Conservation (phyloP, 2,329 filamentous ascomycete species). For the Furcasterigmium sp. region DNA sequence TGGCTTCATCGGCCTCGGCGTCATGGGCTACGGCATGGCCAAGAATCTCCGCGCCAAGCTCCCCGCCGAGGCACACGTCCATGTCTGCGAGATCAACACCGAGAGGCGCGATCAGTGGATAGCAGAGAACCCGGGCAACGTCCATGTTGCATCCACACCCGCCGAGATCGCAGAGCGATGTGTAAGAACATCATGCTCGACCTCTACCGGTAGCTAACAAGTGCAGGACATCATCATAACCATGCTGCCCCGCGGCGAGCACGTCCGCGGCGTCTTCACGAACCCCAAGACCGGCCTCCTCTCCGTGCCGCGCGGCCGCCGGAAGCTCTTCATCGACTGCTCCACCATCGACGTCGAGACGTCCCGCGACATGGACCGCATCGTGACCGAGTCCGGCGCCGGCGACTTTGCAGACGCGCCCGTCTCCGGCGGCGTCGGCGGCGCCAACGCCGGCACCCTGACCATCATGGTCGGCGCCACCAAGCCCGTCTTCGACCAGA, state of each 20-base stretch:
- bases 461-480: slow-evolving; percentile 13
- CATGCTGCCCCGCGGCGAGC: not conserved
- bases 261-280: not conserved
- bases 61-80: slow-evolving; percentile 15
- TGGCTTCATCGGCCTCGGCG: slow-evolving; percentile 19
- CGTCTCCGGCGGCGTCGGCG: slow-evolving; percentile 9
- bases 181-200: not conserved
- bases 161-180: not conserved
- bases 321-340: not conserved
- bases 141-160: not conserved
- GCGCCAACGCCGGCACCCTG: slow-evolving; percentile 8
- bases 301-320: too few relatives aligned
- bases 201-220: not conserved
- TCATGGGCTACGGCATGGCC: slow-evolving; percentile 29
- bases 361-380: not conserved
- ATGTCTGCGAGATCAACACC: slow-evolving; percentile 28
- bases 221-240: not conserved
- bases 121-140: not conserved
- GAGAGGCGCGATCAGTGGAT: too few relatives aligned
- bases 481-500: not conserved
- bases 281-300: not conserved
- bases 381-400: slow-evolving; percentile 1
- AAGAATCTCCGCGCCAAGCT: slow-evolving; percentile 23
- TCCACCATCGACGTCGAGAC: slow-evolving; percentile 1
- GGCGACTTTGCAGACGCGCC: slow-evolving; percentile 11